Base-by-base conservation (phyloP, 2,329 filamentous ascomycete species). In the Talaromyces sp. region DNA sequence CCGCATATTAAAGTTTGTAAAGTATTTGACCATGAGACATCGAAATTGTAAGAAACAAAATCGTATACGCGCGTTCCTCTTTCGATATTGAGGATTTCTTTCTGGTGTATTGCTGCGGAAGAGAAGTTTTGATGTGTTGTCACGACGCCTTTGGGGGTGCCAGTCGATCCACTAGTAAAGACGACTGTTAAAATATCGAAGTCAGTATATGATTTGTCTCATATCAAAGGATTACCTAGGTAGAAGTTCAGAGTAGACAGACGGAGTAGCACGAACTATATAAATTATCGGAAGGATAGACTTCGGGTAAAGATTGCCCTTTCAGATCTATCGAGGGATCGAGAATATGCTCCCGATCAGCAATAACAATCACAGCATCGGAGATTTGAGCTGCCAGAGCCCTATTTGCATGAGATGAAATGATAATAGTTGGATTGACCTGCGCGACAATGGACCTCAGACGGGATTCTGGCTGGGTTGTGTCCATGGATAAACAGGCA, bases 111-210 rank as follows among this genome's bases (percentile, higher is more conserved):
- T 19, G 49, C 29, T n/a, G 63, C 63, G 8, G 62, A 58, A 38
- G 36, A 8, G 38, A 68, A 68, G 13, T 63, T 65, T 17, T 66
- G 59, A 56, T 82, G 80, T 2, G 70, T 70, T 62, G 76, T 78
- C 3, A 77, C 29, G 6, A 97, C 93, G 1, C 93, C 93, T 79
- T 97, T 97, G 0, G 93, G 93, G 3, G 88, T 87, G 13, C 93
- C 93, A 0, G 93, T 97, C 3, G 92, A 96, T 2, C 93, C 93
- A 56, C 91, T 96, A 0, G 93, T 97, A 75, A 96, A 97, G 87
- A 97, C 93, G 66, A 97, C 86, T 64, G 22, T 53, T 11, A 10
- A 53, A 8, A 53, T 31, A 31, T 29, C 17, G 8, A 31, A n/a
- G 27, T 53, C 17, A 53, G 49, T 31, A 53, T 31, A 5, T n/a